Conservation (phyloP, 805 yeast species). For the Yamadazyma laniorum region DNA sequence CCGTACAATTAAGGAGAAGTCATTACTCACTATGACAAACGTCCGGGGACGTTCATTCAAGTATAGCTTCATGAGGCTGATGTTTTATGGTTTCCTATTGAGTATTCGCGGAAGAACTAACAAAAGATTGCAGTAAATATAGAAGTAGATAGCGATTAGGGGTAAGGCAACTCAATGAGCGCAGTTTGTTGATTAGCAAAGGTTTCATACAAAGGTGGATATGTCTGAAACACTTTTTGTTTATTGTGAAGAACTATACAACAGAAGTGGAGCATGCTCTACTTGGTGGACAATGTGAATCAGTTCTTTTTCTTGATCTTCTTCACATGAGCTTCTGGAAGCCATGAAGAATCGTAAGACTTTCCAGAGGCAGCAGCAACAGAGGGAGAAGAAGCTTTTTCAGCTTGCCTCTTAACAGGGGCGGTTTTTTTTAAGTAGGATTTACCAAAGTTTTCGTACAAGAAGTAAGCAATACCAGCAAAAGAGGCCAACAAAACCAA, state of each 20-base stretch:
- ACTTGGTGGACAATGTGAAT: too few species aligned
- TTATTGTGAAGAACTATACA: too few species aligned
- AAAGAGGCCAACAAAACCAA: slow-evolving; percentile 49
- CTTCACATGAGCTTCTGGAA: slow-evolving; percentile 53
- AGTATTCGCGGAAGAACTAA: too few species aligned
- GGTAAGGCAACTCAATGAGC: too few species aligned
- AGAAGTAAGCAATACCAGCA: slow-evolving; percentile 49
- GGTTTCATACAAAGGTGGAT: too few species aligned
- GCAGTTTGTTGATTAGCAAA: too few species aligned
- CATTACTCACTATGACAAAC: slow-evolving; percentile 59
- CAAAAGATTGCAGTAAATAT: too few species aligned
- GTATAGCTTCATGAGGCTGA: slow-evolving; percentile 52
- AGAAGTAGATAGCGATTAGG: too few species aligned
- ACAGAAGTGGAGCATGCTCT: too few species aligned
- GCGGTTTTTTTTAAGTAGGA: slow-evolving; percentile 41
- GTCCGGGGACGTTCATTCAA: slow-evolving; percentile 67
- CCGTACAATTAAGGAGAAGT: slow-evolving; percentile 58
- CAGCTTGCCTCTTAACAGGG: slow-evolving; percentile 31
- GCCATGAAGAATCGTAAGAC: slow-evolving; percentile 50
- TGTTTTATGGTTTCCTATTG: not conserved
- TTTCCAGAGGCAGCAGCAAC: slow-evolving; percentile 16
- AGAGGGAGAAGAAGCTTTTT: slow-evolving; percentile 15
- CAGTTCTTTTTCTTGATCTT: slow-evolving; percentile 29
- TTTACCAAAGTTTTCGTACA: slow-evolving; percentile 44
- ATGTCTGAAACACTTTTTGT: too few species aligned